Percentiles rank a stretch among this genome's conserved stretches.
These are phyloP conservation scores for Geranium incanum DNA, from an alignment of 441 rosid species.

Conservation along the genomic window DNA sequence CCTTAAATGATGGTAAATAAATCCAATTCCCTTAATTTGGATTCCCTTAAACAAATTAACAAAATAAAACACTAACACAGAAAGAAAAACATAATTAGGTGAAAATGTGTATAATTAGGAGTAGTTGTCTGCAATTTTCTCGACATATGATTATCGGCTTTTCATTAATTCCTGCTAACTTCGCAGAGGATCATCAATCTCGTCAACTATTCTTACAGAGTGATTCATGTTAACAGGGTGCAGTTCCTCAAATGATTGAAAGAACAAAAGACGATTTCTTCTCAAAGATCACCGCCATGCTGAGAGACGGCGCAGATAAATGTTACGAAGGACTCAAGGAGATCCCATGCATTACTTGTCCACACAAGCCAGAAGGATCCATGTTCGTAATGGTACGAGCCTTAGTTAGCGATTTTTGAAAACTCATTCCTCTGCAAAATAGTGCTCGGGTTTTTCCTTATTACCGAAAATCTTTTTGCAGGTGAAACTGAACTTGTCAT, in stretches of 20 bases:
- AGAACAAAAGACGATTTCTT: slow-evolving; percentile 53
- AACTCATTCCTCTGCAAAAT: neutral
- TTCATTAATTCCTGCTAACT: neutral
- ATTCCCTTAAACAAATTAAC: too few relatives aligned
- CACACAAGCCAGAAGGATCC: slow-evolving; percentile 48
- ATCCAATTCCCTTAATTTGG: too few relatives aligned
- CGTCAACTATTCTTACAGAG: neutral
- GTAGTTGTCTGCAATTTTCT: neutral
- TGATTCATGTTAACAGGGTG: slow-evolving; percentile 41
- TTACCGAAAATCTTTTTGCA: slow-evolving; percentile 11
- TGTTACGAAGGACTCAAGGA: slow-evolving; percentile 43
- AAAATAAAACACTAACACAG: too few relatives aligned
- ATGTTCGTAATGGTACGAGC: slow-evolving; percentile 45
- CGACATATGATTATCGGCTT: neutral
- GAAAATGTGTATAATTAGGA: too few relatives aligned
- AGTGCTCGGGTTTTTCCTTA: neutral
- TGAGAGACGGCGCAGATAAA: slow-evolving; percentile 41
- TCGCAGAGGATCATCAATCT: too few relatives aligned
- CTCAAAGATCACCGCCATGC: slow-evolving; percentile 29
- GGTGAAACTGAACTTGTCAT: slow-evolving; percentile 41
- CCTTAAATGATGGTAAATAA: too few relatives aligned
- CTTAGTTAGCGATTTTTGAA: slow-evolving; percentile 20
- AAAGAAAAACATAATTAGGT: too few relatives aligned
- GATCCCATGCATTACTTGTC: slow-evolving; percentile 50
- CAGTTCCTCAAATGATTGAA: slow-evolving; percentile 54